A percentile compares a stretch with the other conserved stretches of the same genome.
phyloP scores from a whole-genome alignment of 768 basidiomycete genomes.

The Pisolithus albus region DNA sequence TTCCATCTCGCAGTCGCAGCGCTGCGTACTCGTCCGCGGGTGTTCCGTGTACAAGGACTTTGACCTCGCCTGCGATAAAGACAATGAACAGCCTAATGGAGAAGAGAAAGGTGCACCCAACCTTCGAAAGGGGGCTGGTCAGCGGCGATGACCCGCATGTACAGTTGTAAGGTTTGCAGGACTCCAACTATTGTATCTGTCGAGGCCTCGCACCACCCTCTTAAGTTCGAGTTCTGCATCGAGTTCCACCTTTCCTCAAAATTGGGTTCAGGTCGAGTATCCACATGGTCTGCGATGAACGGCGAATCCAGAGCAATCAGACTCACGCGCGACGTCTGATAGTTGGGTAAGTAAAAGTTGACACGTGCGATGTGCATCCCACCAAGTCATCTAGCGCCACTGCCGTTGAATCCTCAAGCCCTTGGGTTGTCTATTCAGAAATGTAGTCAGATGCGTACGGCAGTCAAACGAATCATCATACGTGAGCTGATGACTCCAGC shows the following conservation, averaged over 20 bases:
- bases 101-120: constrained; percentile 18
- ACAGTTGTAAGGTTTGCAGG: constrained; percentile 42
- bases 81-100: constrained; percentile 1
- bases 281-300: constrained; percentile 43
- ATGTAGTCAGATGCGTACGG: constrained; percentile 1
- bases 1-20: constrained; percentile 53
- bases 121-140: constrained; percentile 59
- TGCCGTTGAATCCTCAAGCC: neutral
- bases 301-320: constrained; percentile 74
- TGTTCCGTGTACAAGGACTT: constrained; percentile 41
- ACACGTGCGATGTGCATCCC: constrained; percentile 3
- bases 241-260: constrained; percentile 57
- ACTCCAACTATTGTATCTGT: constrained; percentile 48
- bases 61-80: constrained; percentile 51
- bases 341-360: constrained; percentile 9
- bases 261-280: constrained; percentile 21
- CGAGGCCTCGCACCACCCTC: constrained; percentile 65
- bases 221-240: constrained; percentile 36
- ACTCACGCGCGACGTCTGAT: constrained; percentile 38
- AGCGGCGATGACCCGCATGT: constrained; percentile 44
- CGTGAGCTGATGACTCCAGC: constrained; percentile 3
- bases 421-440: constrained; percentile 8
- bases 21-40: constrained; percentile 25
- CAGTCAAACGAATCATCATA: constrained; percentile 4
- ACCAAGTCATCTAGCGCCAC: constrained; percentile 16